Evolutionary conservation across 2,329 filamentous ascomycete species (phyloP), one percentile per base, ranked within the genome.

Genomic region (Colletotrichum plurivorum): DNA sequence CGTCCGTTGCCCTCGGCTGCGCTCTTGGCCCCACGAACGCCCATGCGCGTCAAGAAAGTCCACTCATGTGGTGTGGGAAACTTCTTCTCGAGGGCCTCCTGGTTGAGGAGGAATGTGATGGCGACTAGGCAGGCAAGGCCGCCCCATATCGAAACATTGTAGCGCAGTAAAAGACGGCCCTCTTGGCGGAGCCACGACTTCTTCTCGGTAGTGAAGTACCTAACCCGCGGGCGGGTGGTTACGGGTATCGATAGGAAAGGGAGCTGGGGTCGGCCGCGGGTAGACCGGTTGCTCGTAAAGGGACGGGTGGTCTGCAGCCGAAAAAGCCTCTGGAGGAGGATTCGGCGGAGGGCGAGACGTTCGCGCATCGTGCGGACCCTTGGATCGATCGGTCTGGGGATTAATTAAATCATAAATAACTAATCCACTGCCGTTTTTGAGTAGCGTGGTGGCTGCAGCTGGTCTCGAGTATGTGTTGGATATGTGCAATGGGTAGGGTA

Each of bases 61-160:
- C 95, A 98, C 78, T 97, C 95, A 27, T 88, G 87, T 1, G 95
- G 95, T 1, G 94, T 95, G 0, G 94, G 94, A 77, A 91, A 93
- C 60, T 88, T 84, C 55, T 91, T 87, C 81, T 98, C 94, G 52
- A 93, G 84, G 69, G 86, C 83, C 79, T 97, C 94, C 75, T 95
- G 91, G 76, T 92, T 86, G 43, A 94, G 77, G 16, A 91, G 91
- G 71, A 90, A 88, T 72, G 87, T 86, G 46, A 90, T 88, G 10
- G 92, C 82, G 46, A 88, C 82, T 49, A 90, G 79, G 68, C 92
- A 87, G 52, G 87, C 82, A 8, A 90, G 78, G 48, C 90, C 87
- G 15, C 89, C 87, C 85, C 90, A 95, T 48, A 93, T 79, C 31
- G 88, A 85, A n/a, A 86, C 74, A 0, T 87, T 90, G 78, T 89